Evolutionary conservation across 352 stramenopile species (phyloP).

Genomic region (Pythium biforme): DNA sequence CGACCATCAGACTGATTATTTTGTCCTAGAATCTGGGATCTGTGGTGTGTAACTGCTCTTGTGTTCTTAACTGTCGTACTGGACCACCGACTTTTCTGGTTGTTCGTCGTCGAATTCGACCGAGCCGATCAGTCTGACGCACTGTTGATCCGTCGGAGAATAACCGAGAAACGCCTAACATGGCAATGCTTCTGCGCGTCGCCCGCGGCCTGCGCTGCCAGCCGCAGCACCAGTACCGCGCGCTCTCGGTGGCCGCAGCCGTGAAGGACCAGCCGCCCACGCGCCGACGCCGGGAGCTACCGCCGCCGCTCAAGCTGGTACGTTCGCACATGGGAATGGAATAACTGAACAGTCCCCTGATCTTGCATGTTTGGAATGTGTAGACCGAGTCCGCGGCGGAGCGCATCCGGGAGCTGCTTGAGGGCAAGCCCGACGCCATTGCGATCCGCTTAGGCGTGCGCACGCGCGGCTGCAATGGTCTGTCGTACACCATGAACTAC

Average conservation of each 20-base stretch:
- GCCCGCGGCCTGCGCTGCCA: not conserved
- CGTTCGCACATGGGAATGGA: not conserved
- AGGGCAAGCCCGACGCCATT: conserved; percentile 85
- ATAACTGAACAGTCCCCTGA: too few relatives aligned
- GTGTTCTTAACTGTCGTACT: not conserved
- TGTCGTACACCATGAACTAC: conserved; percentile 99
- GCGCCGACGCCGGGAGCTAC: conserved; percentile 66
- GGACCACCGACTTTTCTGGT: conserved; percentile 10
- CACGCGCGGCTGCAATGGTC: conserved; percentile 96
- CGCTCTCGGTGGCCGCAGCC: conserved; percentile 43
- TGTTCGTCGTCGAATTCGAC: conserved; percentile 18
- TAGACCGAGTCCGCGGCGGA: conserved; percentile 86
- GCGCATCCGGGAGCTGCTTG: conserved; percentile 87
- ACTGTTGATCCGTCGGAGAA: conserved; percentile 11
- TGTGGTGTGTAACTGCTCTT: conserved; percentile 10
- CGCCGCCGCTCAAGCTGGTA: conserved; percentile 74
- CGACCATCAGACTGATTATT: too few relatives aligned
- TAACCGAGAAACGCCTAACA: conserved; percentile 1
- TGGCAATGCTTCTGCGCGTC: conserved; percentile 17
- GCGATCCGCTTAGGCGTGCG: conserved; percentile 96
- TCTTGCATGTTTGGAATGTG: not conserved
- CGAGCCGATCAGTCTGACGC: not conserved
- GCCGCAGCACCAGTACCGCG: conserved; percentile 16
- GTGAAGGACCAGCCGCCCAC: conserved; percentile 34
- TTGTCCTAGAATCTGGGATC: not conserved